phyloP scores from a whole-genome alignment of 1,284 basidiomycete species.

The Ganoderma sinense region DNA sequence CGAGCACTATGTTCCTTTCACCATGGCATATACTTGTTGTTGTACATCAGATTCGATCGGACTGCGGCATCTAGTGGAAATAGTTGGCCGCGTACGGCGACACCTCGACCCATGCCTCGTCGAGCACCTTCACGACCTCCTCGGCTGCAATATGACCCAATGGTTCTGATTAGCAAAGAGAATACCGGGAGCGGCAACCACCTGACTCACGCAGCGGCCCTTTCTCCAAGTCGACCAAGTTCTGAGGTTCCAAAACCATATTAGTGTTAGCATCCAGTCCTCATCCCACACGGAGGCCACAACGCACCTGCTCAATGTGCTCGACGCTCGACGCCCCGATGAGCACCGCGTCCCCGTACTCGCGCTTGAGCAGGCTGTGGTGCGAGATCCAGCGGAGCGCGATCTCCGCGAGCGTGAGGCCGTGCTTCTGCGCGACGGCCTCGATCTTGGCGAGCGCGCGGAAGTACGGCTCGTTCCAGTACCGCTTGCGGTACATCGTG shows the following conservation, averaged over 20 bases:
- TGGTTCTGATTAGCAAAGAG: not conserved
- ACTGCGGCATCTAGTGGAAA: conserved; percentile 33
- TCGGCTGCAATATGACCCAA: conserved; percentile 36
- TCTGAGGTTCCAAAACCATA: too few relatives aligned
- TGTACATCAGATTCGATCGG: not conserved
- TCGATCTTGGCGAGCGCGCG: conserved; percentile 50
- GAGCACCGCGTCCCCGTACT: conserved; percentile 56
- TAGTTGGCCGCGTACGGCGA: conserved; percentile 39
- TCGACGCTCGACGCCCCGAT: conserved; percentile 59
- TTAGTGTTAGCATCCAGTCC: too few relatives aligned
- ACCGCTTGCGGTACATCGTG: conserved; percentile 40
- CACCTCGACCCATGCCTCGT: conserved; percentile 47
- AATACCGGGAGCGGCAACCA: not conserved
- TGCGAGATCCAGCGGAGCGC: conserved; percentile 66
- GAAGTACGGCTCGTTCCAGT: conserved; percentile 60
- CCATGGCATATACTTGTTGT: not conserved
- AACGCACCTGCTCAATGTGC: conserved; percentile 54
- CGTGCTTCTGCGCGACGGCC: conserved; percentile 47
- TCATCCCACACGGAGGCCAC: not conserved
- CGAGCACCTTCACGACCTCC: conserved; percentile 45
- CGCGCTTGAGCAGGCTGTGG: conserved; percentile 55
- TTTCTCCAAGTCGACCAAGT: conserved; percentile 62
- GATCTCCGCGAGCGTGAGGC: conserved; percentile 54
- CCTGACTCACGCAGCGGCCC: conserved; percentile 56
- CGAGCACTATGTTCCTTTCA: not conserved